phyloP scores from a whole-genome alignment of 2,329 filamentous ascomycete genomes.

The Penicillium verrucosum region DNA sequence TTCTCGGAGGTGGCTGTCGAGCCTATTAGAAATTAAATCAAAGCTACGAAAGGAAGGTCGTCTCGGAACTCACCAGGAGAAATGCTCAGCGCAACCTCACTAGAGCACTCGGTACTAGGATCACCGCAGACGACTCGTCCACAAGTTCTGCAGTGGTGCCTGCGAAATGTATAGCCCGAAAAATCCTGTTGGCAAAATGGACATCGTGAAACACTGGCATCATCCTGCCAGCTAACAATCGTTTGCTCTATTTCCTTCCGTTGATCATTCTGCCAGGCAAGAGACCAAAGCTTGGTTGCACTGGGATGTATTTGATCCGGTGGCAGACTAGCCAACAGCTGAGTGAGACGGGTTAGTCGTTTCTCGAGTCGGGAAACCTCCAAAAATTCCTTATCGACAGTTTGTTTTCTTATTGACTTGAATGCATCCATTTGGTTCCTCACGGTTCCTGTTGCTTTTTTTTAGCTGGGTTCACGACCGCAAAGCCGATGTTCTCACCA shows the following conservation, averaged over 20 bases:
- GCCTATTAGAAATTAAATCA: conserved; percentile 32
- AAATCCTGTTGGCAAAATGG: conserved; percentile 97
- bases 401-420: conserved; percentile 66
- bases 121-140: conserved; percentile 92
- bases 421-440: conserved; percentile 73
- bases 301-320: conserved; percentile 59
- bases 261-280: conserved; percentile 68
- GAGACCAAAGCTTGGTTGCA: conserved; percentile 46
- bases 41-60: neutral
- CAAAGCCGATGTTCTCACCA: conserved; percentile 37
- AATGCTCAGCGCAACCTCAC: conserved; percentile 77
- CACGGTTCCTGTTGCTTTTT: conserved; percentile 50
- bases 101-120: conserved; percentile 76
- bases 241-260: conserved; percentile 84
- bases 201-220: conserved; percentile 72
- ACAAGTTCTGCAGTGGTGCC: conserved; percentile 93
- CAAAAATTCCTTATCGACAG: conserved; percentile 77
- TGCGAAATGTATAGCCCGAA: conserved; percentile 82
- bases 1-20: conserved; percentile 45
- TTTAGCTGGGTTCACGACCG: neutral
- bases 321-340: conserved; percentile 72
- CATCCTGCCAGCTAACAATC: conserved; percentile 93
- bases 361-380: conserved; percentile 91
- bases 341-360: conserved; percentile 82
- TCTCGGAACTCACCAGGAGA: conserved; percentile 54